Evolutionary conservation across 768 basidiomycete species (phyloP), one percentile per base, ranked within the genome.

Genomic region (Naganishia friedmannii): DNA sequence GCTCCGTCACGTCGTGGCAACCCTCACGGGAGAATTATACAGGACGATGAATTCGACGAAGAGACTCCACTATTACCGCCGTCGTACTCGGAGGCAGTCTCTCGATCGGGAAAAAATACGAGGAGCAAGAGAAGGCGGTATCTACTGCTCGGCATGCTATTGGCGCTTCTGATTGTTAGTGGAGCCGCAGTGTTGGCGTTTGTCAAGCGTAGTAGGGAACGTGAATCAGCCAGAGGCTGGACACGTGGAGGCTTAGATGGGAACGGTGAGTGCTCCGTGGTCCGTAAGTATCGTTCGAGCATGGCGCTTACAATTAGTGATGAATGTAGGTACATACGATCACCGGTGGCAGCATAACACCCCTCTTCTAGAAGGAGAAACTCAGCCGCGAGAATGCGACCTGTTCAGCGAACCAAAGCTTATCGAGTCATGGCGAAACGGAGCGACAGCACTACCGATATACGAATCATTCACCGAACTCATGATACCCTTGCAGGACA

Each of bases 311-410:
- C 60, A 7, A 46, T 17, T 29, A 2, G 23, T 17, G 4, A 9
- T 15, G 28, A 19, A 9, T 26, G 32, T 26, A 63, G 60, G 60
- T 13, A 42, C 26, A 63, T 63, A 42, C 26, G 60, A 45, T 42
- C 60, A 63, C 39, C 37, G 60, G 1, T 63, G 60, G 60, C 42
- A 46, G 26, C 60, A 63, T 45, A 10, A 4, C 1, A 63, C 60
- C 3, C 39, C 60, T 26, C 23, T 63, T 23, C 26, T 63, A 9
- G 37, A 21, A 2, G 17, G 29, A 12, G 60, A 63, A 45, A 26
- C 17, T 23, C 21, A 26, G n/a, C 60, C 60, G 15, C 60, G 60
- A 10, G 60, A 63, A 63, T 63, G 60, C 60, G 60, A 63, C 60
- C 26, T 63, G 19, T 63, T 63, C 42, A 63, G 37, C 39, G 60